Conservation (phyloP, 768 basidiomycete species). For the Boletus insuetus region DNA sequence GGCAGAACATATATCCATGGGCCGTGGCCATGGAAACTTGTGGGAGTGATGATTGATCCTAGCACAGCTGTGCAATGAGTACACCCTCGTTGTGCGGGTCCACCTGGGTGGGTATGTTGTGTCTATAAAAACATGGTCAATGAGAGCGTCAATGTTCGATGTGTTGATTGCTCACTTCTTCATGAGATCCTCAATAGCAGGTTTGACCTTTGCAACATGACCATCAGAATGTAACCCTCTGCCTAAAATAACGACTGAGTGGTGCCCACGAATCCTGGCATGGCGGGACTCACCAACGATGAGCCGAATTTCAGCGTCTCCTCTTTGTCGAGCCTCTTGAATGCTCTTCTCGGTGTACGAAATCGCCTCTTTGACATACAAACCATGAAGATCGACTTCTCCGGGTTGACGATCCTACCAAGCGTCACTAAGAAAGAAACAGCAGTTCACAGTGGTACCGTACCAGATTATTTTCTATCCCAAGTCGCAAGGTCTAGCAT, state of each 20-base stretch:
- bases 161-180: conserved; percentile 50
- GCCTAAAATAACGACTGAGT: conserved; percentile 39
- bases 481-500: neutral
- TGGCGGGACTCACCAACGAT: conserved; percentile 72
- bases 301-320: conserved; percentile 64
- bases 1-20: too few relatives aligned
- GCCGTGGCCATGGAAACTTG: neutral
- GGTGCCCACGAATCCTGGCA: neutral
- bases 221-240: conserved; percentile 84
- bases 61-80: conserved; percentile 59
- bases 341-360: conserved; percentile 69
- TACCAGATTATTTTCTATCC: conserved; percentile 74
- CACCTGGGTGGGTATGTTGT: conserved; percentile 66
- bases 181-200: conserved; percentile 87
- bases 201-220: conserved; percentile 83
- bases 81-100: conserved; percentile 86
- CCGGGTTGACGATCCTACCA: conserved; percentile 63
- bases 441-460: neutral
- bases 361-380: conserved; percentile 93
- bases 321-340: conserved; percentile 58
- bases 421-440: neutral
- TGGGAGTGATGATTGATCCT: neutral
- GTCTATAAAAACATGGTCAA: conserved; percentile 40
- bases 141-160: neutral
- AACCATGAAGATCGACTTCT: conserved; percentile 86